Base-by-base conservation (phyloP, 1,139 yeast species). In the Kodamaea ohmeri region DNA sequence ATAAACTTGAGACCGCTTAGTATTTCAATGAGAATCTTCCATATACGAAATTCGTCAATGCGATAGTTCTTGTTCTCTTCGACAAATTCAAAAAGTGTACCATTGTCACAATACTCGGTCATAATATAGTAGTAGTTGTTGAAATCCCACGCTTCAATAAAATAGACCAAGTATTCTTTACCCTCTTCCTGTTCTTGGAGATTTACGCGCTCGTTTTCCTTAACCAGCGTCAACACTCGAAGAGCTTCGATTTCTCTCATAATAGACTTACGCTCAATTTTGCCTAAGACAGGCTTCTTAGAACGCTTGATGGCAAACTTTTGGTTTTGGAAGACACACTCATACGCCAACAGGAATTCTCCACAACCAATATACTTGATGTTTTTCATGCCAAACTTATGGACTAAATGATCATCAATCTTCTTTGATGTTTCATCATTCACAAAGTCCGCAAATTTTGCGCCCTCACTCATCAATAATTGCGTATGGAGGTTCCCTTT, bases 21-120 rank as follows among this genome's bases (percentile, higher is more conserved):
- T 12, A 89, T 70, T 57, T 92, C 97, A 38, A 84, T 83, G 46
- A 90, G 65, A 29, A 94, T 90, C 63, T 92, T 92, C 99, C 99
- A 92, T 30, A 90, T 90, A 48, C 99, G 76, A 82, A 96, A 92
- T 58, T 92, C 98, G 58, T 92, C 99, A n/a, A 85, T 69, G 46
- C 84, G 81, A 41, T 94, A 94, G 48, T 67, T 68, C 40, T 64
- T 65, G 56, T 83, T 82, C 48, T 87, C 95, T 30, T 81, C 76
- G 36, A 92, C 62, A 56, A 92, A 92, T 40, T 78, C 76, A 55
- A 82, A 95, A 36, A 92, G 64, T 18, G 92, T 86, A 1, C 98
- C 98, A 54, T 92, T 90, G 56, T 92, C 99, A 63, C 97, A 92
- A 56, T 69, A 89, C 53, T 90, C 97, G 2, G 96, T 90, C 94